These are phyloP conservation scores for Pinus albicaulis DNA, from an alignment of 75 land plant genomes.

Conservation along the genomic window DNA sequence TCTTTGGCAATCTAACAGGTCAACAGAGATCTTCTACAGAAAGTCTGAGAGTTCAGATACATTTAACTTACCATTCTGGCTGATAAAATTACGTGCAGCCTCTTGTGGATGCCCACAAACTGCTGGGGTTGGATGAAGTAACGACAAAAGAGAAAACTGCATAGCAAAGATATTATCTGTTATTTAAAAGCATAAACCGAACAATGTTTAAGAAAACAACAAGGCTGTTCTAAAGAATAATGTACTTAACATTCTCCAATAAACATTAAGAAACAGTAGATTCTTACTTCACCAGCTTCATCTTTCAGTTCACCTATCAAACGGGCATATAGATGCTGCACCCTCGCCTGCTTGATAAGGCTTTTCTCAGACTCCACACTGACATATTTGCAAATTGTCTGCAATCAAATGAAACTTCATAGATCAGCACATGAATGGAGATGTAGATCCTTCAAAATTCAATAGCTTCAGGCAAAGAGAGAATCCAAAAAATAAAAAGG, in stretches of 20 bases:
- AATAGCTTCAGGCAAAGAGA: no score
- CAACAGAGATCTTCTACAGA: not conserved
- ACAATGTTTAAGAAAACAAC: no score
- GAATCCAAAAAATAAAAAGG: no score
- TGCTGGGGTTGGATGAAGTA: slow-evolving; percentile 10
- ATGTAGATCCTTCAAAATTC: no score
- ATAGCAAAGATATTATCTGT: not conserved
- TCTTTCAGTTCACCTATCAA: not conserved
- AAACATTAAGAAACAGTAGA: slow-evolving; percentile 1
- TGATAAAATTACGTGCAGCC: slow-evolving; percentile 6
- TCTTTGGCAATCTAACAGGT: no score
- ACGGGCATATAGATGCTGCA: not conserved
- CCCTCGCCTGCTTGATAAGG: not conserved
- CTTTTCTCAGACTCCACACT: slow-evolving; percentile 22
- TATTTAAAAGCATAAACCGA: not conserved
- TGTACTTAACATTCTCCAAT: not conserved
- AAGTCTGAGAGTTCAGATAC: not conserved
- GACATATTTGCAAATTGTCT: slow-evolving; percentile 38
- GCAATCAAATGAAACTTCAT: slow-evolving; percentile 5
- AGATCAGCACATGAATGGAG: no score
- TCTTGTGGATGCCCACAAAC: slow-evolving; percentile 8
- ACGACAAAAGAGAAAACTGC: slow-evolving; percentile 3
- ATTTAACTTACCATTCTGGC: slow-evolving; percentile 5
- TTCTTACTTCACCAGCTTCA: not conserved
- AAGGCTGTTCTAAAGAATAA: not conserved